phyloP scores from a whole-genome alignment of 345 rosid species.

The Noccaea bulbosa region DNA sequence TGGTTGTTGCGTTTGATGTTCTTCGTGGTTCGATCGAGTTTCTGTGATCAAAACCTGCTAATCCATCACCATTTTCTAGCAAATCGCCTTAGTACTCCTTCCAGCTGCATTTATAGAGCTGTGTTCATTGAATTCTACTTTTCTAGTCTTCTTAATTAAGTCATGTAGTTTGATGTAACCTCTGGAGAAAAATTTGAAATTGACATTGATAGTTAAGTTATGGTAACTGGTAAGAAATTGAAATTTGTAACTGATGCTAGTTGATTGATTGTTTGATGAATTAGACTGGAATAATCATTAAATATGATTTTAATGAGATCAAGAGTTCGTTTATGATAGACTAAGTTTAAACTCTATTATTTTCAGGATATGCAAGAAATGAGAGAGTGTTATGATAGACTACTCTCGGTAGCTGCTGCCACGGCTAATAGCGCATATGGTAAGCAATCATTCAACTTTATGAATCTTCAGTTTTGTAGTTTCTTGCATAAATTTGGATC shows the following conservation, averaged over 20 bases:
- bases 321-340: not conserved
- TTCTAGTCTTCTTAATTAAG: not conserved
- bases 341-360: slow-evolving; percentile 6
- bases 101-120: not conserved
- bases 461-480: not conserved
- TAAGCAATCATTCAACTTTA: slow-evolving; percentile 32
- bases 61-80: not conserved
- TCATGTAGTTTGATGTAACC: not conserved
- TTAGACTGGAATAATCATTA: not conserved
- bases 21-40: slow-evolving; percentile 6
- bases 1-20: slow-evolving; percentile 1
- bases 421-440: slow-evolving; percentile 95
- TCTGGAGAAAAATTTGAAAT: not conserved
- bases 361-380: slow-evolving; percentile 86
- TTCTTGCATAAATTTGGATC: slow-evolving; percentile 1
- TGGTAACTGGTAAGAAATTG: slow-evolving; percentile 20
- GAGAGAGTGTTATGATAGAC: slow-evolving; percentile 87
- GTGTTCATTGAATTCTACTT: not conserved
- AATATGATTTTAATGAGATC: slow-evolving; percentile 5
- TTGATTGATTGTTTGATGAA: slow-evolving; percentile 22
- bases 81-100: not conserved
- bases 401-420: slow-evolving; percentile 90
- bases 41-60: not conserved
- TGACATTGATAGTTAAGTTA: not conserved
- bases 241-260: not conserved